phyloP scores from a whole-genome alignment of 2,329 filamentous ascomycete genomes.

The Penicillium vulpinum region DNA sequence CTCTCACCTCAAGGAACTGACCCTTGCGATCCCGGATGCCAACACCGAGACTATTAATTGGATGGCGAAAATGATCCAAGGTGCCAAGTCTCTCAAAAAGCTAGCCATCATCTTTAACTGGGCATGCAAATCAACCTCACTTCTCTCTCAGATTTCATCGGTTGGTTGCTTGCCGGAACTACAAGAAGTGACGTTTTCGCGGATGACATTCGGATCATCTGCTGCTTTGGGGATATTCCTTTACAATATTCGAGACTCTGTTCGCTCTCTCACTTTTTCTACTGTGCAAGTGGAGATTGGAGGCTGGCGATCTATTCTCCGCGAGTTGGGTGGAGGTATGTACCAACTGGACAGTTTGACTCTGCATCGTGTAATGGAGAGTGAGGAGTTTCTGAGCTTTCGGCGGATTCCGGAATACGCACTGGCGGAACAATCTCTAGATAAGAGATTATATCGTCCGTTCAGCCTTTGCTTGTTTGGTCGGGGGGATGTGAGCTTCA shows the following conservation, averaged over 20 bases:
- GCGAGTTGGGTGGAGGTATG: not conserved
- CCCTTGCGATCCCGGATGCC: not conserved
- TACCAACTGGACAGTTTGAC: not conserved
- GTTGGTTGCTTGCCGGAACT: not conserved
- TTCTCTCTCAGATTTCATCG: not conserved
- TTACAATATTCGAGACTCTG: not conserved
- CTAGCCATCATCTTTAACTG: not conserved
- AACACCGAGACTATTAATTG: not conserved
- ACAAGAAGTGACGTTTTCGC: not conserved
- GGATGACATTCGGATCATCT: not conserved
- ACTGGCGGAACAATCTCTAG: not conserved
- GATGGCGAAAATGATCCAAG: not conserved
- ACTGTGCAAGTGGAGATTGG: not conserved
- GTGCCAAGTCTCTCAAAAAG: not conserved
- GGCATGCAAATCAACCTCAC: not conserved
- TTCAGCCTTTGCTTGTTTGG: not conserved
- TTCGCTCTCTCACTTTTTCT: not conserved
- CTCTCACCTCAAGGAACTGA: not conserved
- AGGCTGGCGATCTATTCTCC: not conserved
- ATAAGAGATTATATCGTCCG: not conserved
- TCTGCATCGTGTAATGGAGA: not conserved
- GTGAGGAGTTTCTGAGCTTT: not conserved
- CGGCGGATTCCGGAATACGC: not conserved
- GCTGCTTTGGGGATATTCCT: not conserved
- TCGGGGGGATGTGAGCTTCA: not conserved